These are phyloP conservation scores for Leonotis leonurus DNA, from an alignment of 257 asterid species.

Conservation along the genomic window DNA sequence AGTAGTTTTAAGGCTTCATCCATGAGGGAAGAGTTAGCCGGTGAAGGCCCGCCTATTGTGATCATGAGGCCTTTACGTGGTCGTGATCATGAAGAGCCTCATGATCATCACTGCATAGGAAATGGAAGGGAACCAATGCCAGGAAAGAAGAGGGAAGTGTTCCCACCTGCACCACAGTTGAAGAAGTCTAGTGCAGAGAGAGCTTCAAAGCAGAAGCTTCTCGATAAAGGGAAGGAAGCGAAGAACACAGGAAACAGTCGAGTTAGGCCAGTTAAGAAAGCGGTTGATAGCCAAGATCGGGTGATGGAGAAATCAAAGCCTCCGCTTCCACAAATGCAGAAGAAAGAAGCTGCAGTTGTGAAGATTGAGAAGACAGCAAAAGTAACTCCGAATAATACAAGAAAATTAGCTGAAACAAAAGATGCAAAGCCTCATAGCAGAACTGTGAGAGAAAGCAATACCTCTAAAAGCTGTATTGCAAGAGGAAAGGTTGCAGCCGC, in stretches of 20 bases:
- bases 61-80: constrained; percentile 44
- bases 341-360: constrained; percentile 25
- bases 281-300: constrained; percentile 14
- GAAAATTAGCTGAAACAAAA: constrained; percentile 22
- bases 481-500: constrained; percentile 15
- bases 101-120: not conserved
- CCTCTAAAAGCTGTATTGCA: constrained; percentile 22
- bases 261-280: constrained; percentile 18
- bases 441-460: constrained; percentile 26
- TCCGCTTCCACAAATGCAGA: constrained; percentile 27
- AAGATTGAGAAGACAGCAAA: constrained; percentile 22
- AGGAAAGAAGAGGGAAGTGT: constrained; percentile 20
- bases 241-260: constrained; percentile 13
- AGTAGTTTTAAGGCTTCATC: constrained; percentile 13
- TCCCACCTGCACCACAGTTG: constrained; percentile 20
- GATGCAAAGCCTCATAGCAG: constrained; percentile 16
- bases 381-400: constrained; percentile 16
- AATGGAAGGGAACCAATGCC: constrained; percentile 22
- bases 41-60: constrained; percentile 45
- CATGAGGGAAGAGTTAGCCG: constrained; percentile 17
- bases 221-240: constrained; percentile 12
- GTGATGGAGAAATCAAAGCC: constrained; percentile 21
- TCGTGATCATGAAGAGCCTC: constrained; percentile 11
- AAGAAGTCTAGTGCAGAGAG: constrained; percentile 14
- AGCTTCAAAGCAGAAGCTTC: constrained; percentile 15